Percentiles rank a stretch among this genome's conserved stretches.
Conservation (phyloP, 352 stramenopile species). For the Phytophthora lateralis region DNA sequence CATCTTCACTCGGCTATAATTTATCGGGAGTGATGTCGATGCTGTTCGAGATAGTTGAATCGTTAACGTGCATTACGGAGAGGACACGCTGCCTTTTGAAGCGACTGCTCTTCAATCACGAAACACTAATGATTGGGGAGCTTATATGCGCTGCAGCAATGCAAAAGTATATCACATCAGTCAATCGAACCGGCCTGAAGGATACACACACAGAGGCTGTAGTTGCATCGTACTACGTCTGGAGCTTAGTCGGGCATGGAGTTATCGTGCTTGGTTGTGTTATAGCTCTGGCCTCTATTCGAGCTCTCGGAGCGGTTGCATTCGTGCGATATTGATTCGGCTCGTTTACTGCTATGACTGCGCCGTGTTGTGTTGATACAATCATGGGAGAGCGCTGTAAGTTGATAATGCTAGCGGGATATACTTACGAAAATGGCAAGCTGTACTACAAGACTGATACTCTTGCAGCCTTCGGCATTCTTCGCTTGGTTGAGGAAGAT, state of each 20-base stretch:
- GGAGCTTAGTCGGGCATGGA: constrained; percentile 23
- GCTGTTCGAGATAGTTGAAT: constrained; percentile 35
- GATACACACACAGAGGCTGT: constrained; percentile 1
- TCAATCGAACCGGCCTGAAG: constrained; percentile 17
- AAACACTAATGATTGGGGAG: constrained; percentile 29
- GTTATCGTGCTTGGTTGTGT: constrained; percentile 13
- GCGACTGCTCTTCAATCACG: constrained; percentile 31
- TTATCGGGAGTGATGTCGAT: constrained; percentile 27
- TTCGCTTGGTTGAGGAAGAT: constrained; percentile 11
- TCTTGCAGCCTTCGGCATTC: constrained; percentile 20
- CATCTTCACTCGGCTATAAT: constrained; percentile 32
- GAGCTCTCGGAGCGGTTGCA: constrained; percentile 9
- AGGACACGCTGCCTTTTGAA: constrained; percentile 10
- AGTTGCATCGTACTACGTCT: constrained; percentile 26
- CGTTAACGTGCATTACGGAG: constrained; percentile 6
- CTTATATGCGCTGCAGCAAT: constrained; percentile 21
- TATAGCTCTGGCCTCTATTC: constrained; percentile 1
- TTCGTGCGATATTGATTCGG: constrained; percentile 8
- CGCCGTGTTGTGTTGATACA: constrained; percentile 25
- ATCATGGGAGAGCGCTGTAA: constrained; percentile 19
- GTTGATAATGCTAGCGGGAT: constrained; percentile 18
- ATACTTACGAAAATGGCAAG: constrained; percentile 12
- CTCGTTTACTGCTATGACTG: constrained; percentile 8
- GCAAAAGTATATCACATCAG: constrained; percentile 22
- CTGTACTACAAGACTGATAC: constrained; percentile 19